phyloP scores from a whole-genome alignment of 148 eudicot species.

The Selenicereus undatus region DNA sequence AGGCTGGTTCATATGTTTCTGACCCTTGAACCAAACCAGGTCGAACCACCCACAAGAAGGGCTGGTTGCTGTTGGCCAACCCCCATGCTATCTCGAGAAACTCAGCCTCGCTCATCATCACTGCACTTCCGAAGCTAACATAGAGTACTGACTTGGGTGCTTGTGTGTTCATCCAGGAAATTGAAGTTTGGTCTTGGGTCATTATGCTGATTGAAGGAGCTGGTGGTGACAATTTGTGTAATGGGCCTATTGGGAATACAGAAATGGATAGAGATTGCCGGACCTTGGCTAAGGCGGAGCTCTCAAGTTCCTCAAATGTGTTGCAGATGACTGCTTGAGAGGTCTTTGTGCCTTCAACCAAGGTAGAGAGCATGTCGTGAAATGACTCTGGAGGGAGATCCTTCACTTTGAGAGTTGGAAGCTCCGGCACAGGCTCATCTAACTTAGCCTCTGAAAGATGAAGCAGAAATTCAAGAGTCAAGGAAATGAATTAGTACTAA shows the following conservation, averaged over 20 bases:
- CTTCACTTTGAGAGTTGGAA: constrained; percentile 25
- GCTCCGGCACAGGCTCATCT: constrained; percentile 11
- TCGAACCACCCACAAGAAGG: constrained; percentile 15
- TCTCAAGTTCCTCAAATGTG: constrained; percentile 33
- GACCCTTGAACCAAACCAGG: neutral
- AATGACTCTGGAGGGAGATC: constrained; percentile 22
- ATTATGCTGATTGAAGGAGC: neutral
- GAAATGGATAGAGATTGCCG: constrained; percentile 7
- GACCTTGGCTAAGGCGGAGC: constrained; percentile 11
- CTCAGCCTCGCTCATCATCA: neutral
- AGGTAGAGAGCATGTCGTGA: neutral
- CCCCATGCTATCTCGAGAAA: constrained; percentile 37
- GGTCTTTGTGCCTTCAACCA: constrained; percentile 7
- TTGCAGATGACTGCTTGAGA: constrained; percentile 31
- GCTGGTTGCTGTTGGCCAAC: constrained; percentile 26
- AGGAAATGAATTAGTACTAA: neutral
- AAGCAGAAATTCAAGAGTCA: neutral
- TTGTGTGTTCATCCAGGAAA: constrained; percentile 10
- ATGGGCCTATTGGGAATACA: constrained; percentile 6
- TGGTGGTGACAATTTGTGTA: neutral
- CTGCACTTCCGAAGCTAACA: neutral
- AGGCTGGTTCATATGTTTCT: neutral
- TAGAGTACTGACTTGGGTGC: constrained; percentile 7
- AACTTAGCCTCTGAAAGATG: constrained; percentile 12
- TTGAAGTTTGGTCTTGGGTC: neutral